Evolutionary conservation across 768 basidiomycete species (phyloP), one percentile per base, ranked within the genome.

Genomic region (Lactifluus rugatus): DNA sequence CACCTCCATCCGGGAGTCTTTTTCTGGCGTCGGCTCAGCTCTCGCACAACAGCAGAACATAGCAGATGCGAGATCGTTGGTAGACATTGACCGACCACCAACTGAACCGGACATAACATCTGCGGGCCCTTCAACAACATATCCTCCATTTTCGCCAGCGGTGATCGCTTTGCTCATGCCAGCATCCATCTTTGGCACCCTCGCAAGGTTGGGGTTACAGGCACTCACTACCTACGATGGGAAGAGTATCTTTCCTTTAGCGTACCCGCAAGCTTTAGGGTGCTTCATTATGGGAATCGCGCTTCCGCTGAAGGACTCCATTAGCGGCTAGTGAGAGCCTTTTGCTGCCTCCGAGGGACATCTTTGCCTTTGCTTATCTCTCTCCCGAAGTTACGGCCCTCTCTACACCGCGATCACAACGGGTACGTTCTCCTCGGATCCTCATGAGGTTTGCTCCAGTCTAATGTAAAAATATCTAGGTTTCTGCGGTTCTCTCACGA

Each of bases 401-500:
- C 66, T 96, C 16, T 95, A 93, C 70, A 90, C 86, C 2, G 90
- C 89, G 21, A 68, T 92, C 13, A 90, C 93, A 0, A 96, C 93
- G 60, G 92, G 91, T 84, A 60, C 63, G 71, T 66, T 48, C 19
- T 28, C 34, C 50, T 21, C 21, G 7, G 25, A 28, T 49, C 32
- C 14, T 28, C 16, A n/a, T n/a, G 42, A 28, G 11, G 17, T 34
- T 49, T 26, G 10, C 9, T 45, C 36, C 48, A 37, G 25, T 37
- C 42, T 55, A 13, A 59, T 44, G 34, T 17, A 39, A 31, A 16
- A 23, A 5, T n/a, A 23, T 37, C 25, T 58, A 86, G 93, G 92
- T 14, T 92, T 97, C 70, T 98, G 96, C 67, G 96, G 95, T 3
- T 95, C 92, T 1, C 71, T 98, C 65, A 99, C 96, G 10, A 97